Conservation (phyloP, 2,329 filamentous ascomycete species). For the Penicillium freii region DNA sequence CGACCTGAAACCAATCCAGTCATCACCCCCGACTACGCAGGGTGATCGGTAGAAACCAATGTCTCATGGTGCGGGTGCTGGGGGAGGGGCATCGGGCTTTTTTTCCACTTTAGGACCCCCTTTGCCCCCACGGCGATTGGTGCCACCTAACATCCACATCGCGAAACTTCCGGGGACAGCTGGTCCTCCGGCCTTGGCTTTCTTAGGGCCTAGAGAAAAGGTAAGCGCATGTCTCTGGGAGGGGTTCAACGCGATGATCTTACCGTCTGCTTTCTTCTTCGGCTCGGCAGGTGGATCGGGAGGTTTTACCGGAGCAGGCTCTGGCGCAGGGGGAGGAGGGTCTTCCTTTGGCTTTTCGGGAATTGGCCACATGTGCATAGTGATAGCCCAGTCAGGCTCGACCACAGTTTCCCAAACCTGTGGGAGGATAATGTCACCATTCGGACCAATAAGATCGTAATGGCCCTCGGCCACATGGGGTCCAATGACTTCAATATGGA, state of each 20-base stretch:
- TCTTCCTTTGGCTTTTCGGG: constrained; percentile 51
- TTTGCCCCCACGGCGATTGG: constrained; percentile 28
- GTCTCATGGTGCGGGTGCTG: constrained; percentile 13
- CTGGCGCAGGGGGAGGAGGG: constrained; percentile 29
- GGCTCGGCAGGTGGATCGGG: constrained; percentile 23
- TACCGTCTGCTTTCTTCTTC: constrained; percentile 39
- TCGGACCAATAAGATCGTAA: constrained; percentile 75
- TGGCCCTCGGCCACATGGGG: constrained; percentile 74
- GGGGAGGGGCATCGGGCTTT: constrained; percentile 41
- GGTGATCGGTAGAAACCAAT: not conserved
- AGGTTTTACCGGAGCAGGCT: constrained; percentile 24
- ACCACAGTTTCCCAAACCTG: constrained; percentile 79
- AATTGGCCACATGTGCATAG: constrained; percentile 66
- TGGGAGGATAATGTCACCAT: constrained; percentile 79
- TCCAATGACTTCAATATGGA: constrained; percentile 73
- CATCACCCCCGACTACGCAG: not conserved
- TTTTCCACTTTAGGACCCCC: constrained; percentile 48
- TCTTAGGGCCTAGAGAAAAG: constrained; percentile 31
- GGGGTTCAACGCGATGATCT: constrained; percentile 7
- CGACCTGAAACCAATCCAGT: not conserved
- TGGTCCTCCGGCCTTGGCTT: constrained; percentile 21
- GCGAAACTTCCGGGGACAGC: constrained; percentile 38
- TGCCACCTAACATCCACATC: constrained; percentile 45
- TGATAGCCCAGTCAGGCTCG: constrained; percentile 71
- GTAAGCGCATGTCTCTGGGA: not conserved